Percentiles rank a stretch among this genome's conserved stretches.
These are phyloP conservation scores for Solanum chilense DNA, from an alignment of 257 asterid species.

Conservation along the genomic window DNA sequence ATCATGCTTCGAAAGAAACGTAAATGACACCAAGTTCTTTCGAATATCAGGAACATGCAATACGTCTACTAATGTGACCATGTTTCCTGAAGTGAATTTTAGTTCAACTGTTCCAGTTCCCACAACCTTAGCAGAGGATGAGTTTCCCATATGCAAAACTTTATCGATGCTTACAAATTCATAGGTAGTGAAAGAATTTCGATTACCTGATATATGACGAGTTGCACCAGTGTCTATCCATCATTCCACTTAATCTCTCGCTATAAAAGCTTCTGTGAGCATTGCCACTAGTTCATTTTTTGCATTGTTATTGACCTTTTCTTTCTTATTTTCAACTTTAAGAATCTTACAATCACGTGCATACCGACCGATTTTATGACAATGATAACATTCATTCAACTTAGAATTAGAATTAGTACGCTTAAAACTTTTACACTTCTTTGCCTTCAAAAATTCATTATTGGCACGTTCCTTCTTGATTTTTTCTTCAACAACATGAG, in stretches of 20 bases:
- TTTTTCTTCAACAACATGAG: too few species aligned
- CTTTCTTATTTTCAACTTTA: too few species aligned
- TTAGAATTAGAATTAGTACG: background rate
- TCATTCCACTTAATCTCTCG: background rate
- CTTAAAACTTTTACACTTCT: background rate
- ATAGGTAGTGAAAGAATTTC: too few species aligned
- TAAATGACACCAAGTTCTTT: too few species aligned
- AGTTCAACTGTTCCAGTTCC: background rate
- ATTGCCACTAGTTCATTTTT: background rate
- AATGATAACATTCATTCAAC: background rate
- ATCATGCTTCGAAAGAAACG: too few species aligned
- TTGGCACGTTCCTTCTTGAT: background rate
- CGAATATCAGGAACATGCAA: too few species aligned
- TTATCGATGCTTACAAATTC: background rate
- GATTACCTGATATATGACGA: background rate
- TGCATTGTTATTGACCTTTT: too few species aligned
- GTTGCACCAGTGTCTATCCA: too few species aligned
- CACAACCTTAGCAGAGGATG: background rate
- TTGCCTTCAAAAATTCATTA: rapidly evolving
- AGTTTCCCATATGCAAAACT: too few species aligned
- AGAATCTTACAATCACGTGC: background rate
- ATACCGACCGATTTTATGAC: background rate
- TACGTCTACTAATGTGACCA: background rate
- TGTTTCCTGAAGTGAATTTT: background rate
- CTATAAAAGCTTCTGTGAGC: background rate